Conservation (phyloP, 331 rosid genomes). For the Phaseolus coccineus region DNA sequence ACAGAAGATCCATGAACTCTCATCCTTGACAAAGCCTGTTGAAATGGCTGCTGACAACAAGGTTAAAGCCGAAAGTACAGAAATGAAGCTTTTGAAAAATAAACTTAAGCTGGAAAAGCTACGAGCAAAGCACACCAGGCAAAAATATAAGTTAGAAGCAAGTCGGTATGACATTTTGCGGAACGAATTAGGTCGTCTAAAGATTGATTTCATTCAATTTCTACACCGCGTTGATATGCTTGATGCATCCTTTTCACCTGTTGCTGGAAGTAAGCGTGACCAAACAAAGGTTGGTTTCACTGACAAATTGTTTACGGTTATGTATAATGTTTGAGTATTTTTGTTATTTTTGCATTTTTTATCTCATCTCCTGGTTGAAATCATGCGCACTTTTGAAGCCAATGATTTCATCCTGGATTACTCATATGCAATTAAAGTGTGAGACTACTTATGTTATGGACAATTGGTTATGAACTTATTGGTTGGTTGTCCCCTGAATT, state of each 20-base stretch:
- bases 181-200: slow-evolving; percentile 64
- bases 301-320: slow-evolving; percentile 35
- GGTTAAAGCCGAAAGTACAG: slow-evolving; percentile 48
- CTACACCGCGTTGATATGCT: slow-evolving; percentile 66
- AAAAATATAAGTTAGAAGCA: slow-evolving; percentile 69
- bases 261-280: slow-evolving; percentile 51
- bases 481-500: slow-evolving; percentile 27
- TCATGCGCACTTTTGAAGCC: neutral
- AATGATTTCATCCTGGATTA: slow-evolving; percentile 26
- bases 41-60: slow-evolving; percentile 49
- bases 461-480: slow-evolving; percentile 16
- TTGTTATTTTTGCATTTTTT: slow-evolving; percentile 13
- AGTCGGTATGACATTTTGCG: slow-evolving; percentile 51
- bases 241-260: slow-evolving; percentile 53
- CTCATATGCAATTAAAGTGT: slow-evolving; percentile 26
- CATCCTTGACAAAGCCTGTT: slow-evolving; percentile 53
- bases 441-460: slow-evolving; percentile 27
- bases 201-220: slow-evolving; percentile 65
- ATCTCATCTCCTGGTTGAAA: slow-evolving; percentile 4
- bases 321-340: slow-evolving; percentile 29
- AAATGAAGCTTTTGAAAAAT: slow-evolving; percentile 67
- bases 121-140: slow-evolving; percentile 59
- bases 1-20: slow-evolving; percentile 51
- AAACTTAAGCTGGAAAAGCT: slow-evolving; percentile 69
- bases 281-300: slow-evolving; percentile 69